A percentile compares a stretch with the other conserved stretches of the same genome.
Conservation (phyloP, 2,329 filamentous ascomycete genomes). For the Diaporthe batatas region DNA sequence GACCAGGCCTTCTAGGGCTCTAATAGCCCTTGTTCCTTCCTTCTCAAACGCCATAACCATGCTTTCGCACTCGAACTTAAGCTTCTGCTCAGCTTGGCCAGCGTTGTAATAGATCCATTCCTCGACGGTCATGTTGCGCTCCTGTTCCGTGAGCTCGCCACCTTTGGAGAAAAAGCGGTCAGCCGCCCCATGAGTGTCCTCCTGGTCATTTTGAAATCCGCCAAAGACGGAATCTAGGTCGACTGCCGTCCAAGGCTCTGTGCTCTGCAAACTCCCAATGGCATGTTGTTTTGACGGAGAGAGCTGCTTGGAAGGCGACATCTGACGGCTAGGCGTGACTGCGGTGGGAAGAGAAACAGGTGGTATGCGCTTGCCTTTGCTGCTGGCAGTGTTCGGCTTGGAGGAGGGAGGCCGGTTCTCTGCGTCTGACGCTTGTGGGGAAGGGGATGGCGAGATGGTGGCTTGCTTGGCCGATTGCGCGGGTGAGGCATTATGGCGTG, state of each 20-base stretch:
- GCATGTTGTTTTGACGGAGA: slow-evolving; percentile 54
- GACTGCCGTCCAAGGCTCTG: slow-evolving; percentile 76
- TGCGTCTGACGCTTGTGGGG: slow-evolving; percentile 82
- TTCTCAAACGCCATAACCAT: slow-evolving; percentile 87
- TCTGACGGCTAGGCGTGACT: slow-evolving; percentile 61
- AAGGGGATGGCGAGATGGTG: slow-evolving; percentile 72
- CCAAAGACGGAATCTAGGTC: slow-evolving; percentile 82
- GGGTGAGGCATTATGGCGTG: slow-evolving; percentile 57
- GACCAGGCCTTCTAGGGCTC: slow-evolving; percentile 79
- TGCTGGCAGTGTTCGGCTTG: slow-evolving; percentile 65
- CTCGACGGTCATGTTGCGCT: slow-evolving; percentile 92
- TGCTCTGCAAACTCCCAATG: slow-evolving; percentile 68
- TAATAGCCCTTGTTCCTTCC: slow-evolving; percentile 84
- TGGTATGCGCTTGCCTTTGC: slow-evolving; percentile 58
- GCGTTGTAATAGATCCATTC: slow-evolving; percentile 92
- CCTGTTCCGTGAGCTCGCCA: slow-evolving; percentile 76
- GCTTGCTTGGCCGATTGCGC: slow-evolving; percentile 66
- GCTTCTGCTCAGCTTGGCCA: slow-evolving; percentile 80
- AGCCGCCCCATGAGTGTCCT: slow-evolving; percentile 64
- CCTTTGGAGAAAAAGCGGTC: slow-evolving; percentile 66
- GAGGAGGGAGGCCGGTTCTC: slow-evolving; percentile 84
- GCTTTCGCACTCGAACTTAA: slow-evolving; percentile 85
- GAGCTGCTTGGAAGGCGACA: slow-evolving; percentile 70
- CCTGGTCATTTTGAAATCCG: slow-evolving; percentile 56
- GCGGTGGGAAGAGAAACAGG: slow-evolving; percentile 57